Percentiles rank a stretch among this genome's conserved stretches.
These are phyloP conservation scores for Staphylotrichum longicolle DNA, from an alignment of 495 filamentous ascomycete genomes.

Conservation along the genomic window DNA sequence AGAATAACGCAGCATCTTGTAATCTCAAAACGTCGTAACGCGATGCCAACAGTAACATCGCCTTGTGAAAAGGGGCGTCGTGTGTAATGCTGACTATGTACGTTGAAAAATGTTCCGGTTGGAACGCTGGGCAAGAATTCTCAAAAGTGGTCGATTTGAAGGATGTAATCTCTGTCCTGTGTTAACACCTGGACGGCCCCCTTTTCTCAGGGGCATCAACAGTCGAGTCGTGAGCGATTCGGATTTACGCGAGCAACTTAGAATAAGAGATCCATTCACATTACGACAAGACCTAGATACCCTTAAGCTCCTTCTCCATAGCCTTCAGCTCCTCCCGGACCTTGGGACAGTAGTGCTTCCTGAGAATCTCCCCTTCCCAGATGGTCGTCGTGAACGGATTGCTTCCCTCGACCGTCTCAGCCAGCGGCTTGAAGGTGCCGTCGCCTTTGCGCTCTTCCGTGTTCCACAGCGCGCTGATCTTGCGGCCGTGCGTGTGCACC, in stretches of 20 bases:
- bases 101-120: no score
- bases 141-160: not conserved
- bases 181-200: not conserved
- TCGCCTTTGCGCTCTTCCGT: constrained; percentile 83
- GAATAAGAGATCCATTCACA: not conserved
- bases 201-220: constrained; percentile 8
- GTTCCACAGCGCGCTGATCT: constrained; percentile 42
- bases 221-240: not conserved
- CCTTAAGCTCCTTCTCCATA: constrained; percentile 60
- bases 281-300: not conserved
- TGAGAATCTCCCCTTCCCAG: constrained; percentile 90
- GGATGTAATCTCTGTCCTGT: not conserved
- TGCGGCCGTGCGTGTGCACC: constrained; percentile 52
- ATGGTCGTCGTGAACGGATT: constrained; percentile 88
- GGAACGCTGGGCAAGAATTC: no score
- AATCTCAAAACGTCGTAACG: not conserved
- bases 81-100: no score
- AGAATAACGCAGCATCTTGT: not conserved
- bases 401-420: constrained; percentile 66
- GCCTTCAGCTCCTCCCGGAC: constrained; percentile 71
- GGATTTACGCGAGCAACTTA: no score
- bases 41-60: no score
- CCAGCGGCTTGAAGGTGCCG: constrained; percentile 53
- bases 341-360: constrained; percentile 81
- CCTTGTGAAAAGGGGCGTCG: no score